Percentiles rank a stretch among this genome's conserved stretches.
Evolutionary conservation across 1,284 basidiomycete genomes (phyloP).

Genomic region (Microbotryum violaceum): DNA sequence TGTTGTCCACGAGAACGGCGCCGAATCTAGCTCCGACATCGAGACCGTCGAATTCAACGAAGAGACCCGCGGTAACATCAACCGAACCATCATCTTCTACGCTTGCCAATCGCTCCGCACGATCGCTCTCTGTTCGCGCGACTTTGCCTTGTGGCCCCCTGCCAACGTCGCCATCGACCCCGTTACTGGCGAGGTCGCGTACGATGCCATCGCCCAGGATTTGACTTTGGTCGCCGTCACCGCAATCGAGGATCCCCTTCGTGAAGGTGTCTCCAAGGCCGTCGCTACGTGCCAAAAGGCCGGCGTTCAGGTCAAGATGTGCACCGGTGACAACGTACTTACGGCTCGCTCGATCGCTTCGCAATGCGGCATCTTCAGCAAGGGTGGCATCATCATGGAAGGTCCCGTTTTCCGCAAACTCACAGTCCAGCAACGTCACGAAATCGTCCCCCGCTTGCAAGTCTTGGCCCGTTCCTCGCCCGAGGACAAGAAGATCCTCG

Average conservation of each 20-base stretch:
- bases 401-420: constrained; percentile 63
- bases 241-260: constrained; percentile 93
- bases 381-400: constrained; percentile 93
- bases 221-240: constrained; percentile 79
- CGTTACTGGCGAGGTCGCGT: constrained; percentile 52
- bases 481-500: constrained; percentile 90
- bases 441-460: constrained; percentile 51
- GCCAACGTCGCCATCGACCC: constrained; percentile 44
- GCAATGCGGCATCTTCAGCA: constrained; percentile 88
- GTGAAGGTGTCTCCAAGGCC: constrained; percentile 78
- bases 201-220: constrained; percentile 60
- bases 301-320: constrained; percentile 97
- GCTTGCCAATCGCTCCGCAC: constrained; percentile 91
- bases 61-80: constrained; percentile 66
- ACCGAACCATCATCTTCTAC: constrained; percentile 88
- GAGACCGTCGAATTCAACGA: constrained; percentile 57
- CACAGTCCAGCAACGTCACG: constrained; percentile 45
- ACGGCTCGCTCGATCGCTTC: constrained; percentile 76
- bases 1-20: constrained; percentile 48
- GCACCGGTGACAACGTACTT: constrained; percentile 89
- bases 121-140: constrained; percentile 84
- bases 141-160: constrained; percentile 83
- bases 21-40: constrained; percentile 44
- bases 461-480: constrained; percentile 88
- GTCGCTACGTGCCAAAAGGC: constrained; percentile 78